A percentile compares a stretch with the other conserved stretches of the same genome.
Conservation (phyloP, 169 alveolate genomes). For the Plasmodium gaboni region DNA sequence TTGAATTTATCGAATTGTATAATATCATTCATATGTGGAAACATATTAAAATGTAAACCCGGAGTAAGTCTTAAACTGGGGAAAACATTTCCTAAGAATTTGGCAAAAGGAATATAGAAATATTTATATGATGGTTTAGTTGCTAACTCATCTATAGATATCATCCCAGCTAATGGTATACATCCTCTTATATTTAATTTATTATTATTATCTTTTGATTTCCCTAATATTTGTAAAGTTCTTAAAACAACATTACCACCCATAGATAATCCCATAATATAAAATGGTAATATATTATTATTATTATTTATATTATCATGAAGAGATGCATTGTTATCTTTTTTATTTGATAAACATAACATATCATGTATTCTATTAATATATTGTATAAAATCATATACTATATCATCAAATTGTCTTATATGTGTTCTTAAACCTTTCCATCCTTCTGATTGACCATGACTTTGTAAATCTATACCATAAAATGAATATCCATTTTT, state of each 20-base stretch:
- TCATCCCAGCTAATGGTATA: constrained; percentile 82
- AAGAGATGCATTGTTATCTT: constrained; percentile 11
- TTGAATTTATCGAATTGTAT: constrained; percentile 65
- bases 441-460: constrained; percentile 83
- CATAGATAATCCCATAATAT: constrained; percentile 83
- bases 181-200: constrained; percentile 78
- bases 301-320: constrained; percentile 32
- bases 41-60: constrained; percentile 15
- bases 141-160: constrained; percentile 71
- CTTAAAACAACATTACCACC: constrained; percentile 84
- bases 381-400: constrained; percentile 81
- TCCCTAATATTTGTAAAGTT: constrained; percentile 59
- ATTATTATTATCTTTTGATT: constrained; percentile 37
- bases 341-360: constrained; percentile 7
- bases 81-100: constrained; percentile 22
- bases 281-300: constrained; percentile 59
- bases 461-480: constrained; percentile 83
- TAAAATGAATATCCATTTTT: constrained; percentile 78
- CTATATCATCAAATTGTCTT: constrained; percentile 77
- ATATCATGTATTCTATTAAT: constrained; percentile 76
- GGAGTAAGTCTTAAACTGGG: constrained; percentile 71
- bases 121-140: constrained; percentile 22
- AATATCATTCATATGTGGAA: constrained; percentile 6
- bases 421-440: constrained; percentile 61
- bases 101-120: constrained; percentile 52